Evolutionary conservation across 2,329 filamentous ascomycete species (phyloP).

Genomic region (Fusarium circinatum): DNA sequence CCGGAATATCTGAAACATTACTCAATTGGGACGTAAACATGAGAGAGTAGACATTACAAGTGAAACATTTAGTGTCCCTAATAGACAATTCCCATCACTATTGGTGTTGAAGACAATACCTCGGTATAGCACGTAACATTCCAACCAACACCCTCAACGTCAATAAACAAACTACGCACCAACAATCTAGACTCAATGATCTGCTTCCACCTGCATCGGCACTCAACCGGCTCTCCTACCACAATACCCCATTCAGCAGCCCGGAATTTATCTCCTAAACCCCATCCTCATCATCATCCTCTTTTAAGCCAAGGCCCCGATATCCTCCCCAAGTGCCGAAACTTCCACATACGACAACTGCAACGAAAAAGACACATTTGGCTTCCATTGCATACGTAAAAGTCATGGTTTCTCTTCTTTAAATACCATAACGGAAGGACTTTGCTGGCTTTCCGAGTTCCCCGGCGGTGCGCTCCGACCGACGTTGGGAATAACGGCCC

Average conservation of each 20-base stretch:
- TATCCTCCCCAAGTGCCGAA: constrained; percentile 12
- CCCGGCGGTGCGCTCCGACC: constrained; percentile 30
- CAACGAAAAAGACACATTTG: constrained; percentile 9
- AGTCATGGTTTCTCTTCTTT: not conserved
- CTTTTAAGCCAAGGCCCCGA: constrained; percentile 6
- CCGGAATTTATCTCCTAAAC: not conserved
- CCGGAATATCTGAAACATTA: constrained; percentile 1
- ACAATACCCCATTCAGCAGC: constrained; percentile 2
- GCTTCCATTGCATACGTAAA: not conserved
- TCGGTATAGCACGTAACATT: not conserved
- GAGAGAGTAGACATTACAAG: too few species aligned
- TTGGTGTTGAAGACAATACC: too few species aligned
- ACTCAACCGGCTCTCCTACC: not conserved
- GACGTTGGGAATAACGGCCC: constrained; percentile 36
- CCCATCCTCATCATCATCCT: not conserved
- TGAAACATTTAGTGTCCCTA: not conserved
- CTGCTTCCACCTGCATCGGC: constrained; percentile 16
- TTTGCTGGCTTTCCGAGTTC: not conserved
- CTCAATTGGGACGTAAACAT: not conserved
- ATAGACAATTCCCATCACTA: not conserved
- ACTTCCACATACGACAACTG: constrained; percentile 17
- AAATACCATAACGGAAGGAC: not conserved
- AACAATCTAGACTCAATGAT: not conserved
- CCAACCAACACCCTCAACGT: not conserved
- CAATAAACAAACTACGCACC: not conserved